Base-by-base conservation (phyloP, 768 basidiomycete species). In the Hypsizygus marmoreus region DNA sequence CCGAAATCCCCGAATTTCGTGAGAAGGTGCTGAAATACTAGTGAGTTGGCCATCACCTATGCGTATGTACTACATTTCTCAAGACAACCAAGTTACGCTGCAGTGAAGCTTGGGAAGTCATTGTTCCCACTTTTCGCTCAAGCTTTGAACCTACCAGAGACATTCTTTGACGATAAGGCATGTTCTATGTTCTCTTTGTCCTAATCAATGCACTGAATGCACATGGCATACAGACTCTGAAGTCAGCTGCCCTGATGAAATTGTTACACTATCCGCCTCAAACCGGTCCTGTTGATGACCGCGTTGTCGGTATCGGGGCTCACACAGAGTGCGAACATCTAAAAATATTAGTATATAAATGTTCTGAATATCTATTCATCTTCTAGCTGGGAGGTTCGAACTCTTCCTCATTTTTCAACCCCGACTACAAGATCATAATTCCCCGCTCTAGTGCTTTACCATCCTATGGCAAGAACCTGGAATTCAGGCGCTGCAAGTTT, bases 121-220 rank as follows among this genome's bases (percentile, higher is more conserved):
- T 65, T 97, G 40, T 94, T 95, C 62, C 91, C 89, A 0, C 71
- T 95, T 16, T 91, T 97, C 49, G 92, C 94, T 4, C 70, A 90
- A 20, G 89, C 92, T 0, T 71, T 95, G 6, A 76, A 84, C 57
- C 72, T 92, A 11, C 80, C 83, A 8, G 81, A 86, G 51, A 64
- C 76, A 41, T 93, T 88, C 61, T 95, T 95, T 57, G 79, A 83
- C 13, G 85, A 92, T 60, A 93, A 93, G 79, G 88, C 82, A 20
- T 56, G 52, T 43, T 4, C 8, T 13, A 26, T 29, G 6, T 14
- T n/a, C n/a, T n/a, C n/a, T n/a, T n/a, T n/a, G n/a, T n/a, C n/a
- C n/a, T n/a, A n/a, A n/a, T n/a, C n/a, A n/a, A n/a, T n/a, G n/a
- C n/a, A n/a, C n/a, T n/a, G n/a, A n/a, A n/a, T n/a, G n/a, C n/a